Conservation (phyloP, 352 stramenopile species). For the Phytopythium montanum region DNA sequence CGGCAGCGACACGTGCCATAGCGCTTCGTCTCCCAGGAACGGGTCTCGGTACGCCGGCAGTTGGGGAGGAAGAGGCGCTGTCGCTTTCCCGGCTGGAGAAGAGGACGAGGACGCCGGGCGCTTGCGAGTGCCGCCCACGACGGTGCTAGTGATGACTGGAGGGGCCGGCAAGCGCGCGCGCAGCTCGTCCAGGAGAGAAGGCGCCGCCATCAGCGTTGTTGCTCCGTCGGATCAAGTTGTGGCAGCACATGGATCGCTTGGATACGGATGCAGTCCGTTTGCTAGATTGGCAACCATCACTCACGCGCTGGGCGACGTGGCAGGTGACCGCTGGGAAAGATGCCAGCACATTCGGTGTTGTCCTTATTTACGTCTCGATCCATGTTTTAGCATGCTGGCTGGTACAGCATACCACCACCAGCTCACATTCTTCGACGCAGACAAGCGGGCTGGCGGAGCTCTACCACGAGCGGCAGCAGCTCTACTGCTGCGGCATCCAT, state of each 20-base stretch:
- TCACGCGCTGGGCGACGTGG: no score
- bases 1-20: slow-evolving; percentile 28
- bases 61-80: no score
- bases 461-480: slow-evolving; percentile 73
- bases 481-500: slow-evolving; percentile 76
- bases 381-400: no score
- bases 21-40: slow-evolving; percentile 22
- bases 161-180: not conserved
- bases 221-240: no score
- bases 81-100: not conserved
- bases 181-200: slow-evolving; percentile 7
- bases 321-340: no score
- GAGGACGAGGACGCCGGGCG: not conserved
- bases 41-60: slow-evolving; percentile 25
- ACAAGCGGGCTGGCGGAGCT: slow-evolving; percentile 20
- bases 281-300: not conserved
- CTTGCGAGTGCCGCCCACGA: not conserved
- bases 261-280: no score
- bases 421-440: no score
- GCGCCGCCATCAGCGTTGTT: not conserved
- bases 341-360: no score
- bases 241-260: no score
- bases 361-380: no score
- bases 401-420: no score
- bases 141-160: not conserved